Percentiles rank a stretch among this genome's conserved stretches.
These are phyloP conservation scores for Drechslerella coelobrocha DNA, from an alignment of 2,329 filamentous ascomycete genomes.

Conservation along the genomic window DNA sequence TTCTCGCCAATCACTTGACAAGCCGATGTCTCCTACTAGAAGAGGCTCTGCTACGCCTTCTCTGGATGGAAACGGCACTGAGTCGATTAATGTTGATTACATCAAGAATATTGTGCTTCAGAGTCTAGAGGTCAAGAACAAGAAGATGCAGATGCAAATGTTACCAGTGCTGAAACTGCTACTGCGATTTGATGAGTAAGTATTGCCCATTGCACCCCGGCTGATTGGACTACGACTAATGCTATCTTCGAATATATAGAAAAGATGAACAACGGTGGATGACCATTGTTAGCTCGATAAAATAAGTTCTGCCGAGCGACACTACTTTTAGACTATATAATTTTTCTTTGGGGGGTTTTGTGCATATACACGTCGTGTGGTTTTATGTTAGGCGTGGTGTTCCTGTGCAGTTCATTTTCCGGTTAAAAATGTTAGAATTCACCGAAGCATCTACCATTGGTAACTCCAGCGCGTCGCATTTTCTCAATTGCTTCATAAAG, in stretches of 20 bases:
- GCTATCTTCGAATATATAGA: constrained; percentile 57
- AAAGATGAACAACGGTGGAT: constrained; percentile 88
- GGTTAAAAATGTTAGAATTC: too few relatives aligned
- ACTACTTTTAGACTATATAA: too few relatives aligned
- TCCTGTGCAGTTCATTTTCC: too few relatives aligned
- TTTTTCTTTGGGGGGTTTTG: too few relatives aligned
- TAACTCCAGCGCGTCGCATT: too few relatives aligned
- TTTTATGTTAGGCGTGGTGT: too few relatives aligned
- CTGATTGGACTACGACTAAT: constrained; percentile 56
- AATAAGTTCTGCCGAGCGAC: constrained; percentile 9
- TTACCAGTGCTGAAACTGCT: constrained; percentile 79
- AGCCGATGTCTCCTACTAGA: constrained; percentile 39
- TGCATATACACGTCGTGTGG: too few relatives aligned
- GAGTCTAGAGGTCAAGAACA: constrained; percentile 81
- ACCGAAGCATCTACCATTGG: too few relatives aligned
- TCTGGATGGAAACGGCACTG: constrained; percentile 20
- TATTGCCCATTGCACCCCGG: constrained; percentile 46
- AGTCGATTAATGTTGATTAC: constrained; percentile 67
- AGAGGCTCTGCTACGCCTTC: constrained; percentile 44
- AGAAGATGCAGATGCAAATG: constrained; percentile 75
- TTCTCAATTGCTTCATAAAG: too few relatives aligned
- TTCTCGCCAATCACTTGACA: constrained; percentile 43
- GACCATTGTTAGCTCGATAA: constrained; percentile 68
- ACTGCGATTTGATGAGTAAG: constrained; percentile 69
- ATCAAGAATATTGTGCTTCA: constrained; percentile 81